Conservation (phyloP, 1,284 basidiomycete species). For the Abortiporus biennis region DNA sequence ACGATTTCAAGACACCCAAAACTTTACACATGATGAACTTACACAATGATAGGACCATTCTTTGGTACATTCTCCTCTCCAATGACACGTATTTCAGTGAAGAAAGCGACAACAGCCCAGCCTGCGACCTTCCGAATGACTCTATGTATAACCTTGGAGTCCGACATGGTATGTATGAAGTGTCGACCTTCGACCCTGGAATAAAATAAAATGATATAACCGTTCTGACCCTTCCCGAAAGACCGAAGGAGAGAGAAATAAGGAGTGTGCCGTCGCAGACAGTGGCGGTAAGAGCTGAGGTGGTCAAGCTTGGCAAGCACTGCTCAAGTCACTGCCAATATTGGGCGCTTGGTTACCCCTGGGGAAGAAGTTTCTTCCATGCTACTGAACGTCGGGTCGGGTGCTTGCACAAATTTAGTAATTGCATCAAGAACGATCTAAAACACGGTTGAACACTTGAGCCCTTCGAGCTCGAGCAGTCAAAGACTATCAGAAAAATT, state of each 20-base stretch:
- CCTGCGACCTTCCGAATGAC: conserved; percentile 64
- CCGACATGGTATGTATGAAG: conserved; percentile 25
- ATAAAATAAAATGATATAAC: too few relatives aligned
- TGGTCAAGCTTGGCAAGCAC: conserved; percentile 1
- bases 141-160: conserved; percentile 45
- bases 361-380: too few relatives aligned
- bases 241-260: conserved; percentile 5
- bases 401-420: too few relatives aligned
- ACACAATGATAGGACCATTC: conserved; percentile 87
- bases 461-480: too few relatives aligned
- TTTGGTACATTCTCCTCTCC: conserved; percentile 81
- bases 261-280: not conserved
- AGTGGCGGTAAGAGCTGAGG: conserved; percentile 6
- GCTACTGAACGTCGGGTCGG: too few relatives aligned
- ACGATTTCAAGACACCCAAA: not conserved
- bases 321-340: too few relatives aligned
- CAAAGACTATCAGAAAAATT: too few relatives aligned
- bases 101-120: conserved; percentile 79
- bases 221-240: not conserved
- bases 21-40: conserved; percentile 29
- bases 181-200: too few relatives aligned
- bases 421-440: too few relatives aligned
- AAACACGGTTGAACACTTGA: too few relatives aligned
- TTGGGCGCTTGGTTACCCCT: too few relatives aligned
- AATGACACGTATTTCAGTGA: conserved; percentile 78